phyloP scores from a whole-genome alignment of 305 asterid species.

The Fraxinus angustifolia region DNA sequence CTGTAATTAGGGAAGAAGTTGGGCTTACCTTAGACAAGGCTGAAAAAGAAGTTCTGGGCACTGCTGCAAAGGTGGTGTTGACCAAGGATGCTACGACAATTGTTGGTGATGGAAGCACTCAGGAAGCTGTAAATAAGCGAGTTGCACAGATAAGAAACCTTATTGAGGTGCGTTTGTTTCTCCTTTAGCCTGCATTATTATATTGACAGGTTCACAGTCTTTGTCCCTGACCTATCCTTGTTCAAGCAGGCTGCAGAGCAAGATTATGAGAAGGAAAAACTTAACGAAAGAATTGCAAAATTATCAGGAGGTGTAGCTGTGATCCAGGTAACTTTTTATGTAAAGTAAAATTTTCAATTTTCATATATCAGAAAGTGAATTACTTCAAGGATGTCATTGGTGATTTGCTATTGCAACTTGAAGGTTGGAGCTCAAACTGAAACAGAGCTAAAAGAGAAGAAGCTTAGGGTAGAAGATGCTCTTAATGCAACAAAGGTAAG shows the following conservation, averaged over 20 bases:
- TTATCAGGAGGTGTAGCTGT: conserved; percentile 55
- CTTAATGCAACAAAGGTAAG: conserved; percentile 51
- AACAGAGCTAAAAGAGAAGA: conserved; percentile 52
- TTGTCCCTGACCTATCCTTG: not conserved
- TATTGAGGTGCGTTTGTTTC: conserved; percentile 30
- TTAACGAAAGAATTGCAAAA: conserved; percentile 49
- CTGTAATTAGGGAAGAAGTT: conserved; percentile 48
- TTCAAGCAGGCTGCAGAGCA: conserved; percentile 41
- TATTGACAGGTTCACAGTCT: not conserved
- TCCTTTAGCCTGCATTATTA: not conserved
- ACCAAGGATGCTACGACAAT: conserved; percentile 49
- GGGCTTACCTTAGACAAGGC: conserved; percentile 46
- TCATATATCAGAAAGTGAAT: not conserved
- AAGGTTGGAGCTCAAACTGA: conserved; percentile 60
- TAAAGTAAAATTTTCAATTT: not conserved
- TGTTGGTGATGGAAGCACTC: conserved; percentile 58
- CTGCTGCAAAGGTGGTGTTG: conserved; percentile 48
- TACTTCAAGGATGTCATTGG: not conserved
- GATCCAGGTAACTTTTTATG: conserved; percentile 32
- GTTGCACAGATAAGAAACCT: conserved; percentile 45
- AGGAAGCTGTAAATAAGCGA: conserved; percentile 40
- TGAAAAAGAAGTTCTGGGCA: conserved; percentile 39
- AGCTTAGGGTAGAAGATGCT: conserved; percentile 54
- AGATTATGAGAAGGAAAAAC: conserved; percentile 46
- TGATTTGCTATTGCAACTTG: conserved; percentile 10